Evolutionary conservation across 306 rosid species (phyloP).

Genomic region (Quercus rubra): DNA sequence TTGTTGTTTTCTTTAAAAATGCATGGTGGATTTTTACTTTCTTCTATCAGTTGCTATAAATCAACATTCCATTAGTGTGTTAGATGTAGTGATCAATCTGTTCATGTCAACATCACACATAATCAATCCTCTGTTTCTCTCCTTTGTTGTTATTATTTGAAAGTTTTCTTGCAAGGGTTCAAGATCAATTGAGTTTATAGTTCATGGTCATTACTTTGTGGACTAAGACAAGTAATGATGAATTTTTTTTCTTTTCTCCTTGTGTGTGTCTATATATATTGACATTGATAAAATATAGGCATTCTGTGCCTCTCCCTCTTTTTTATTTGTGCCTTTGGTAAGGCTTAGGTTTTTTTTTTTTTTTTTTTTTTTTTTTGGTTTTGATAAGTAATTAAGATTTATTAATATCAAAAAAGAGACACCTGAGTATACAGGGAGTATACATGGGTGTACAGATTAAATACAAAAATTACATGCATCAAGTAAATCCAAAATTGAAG

Average conservation of each 20-base stretch:
- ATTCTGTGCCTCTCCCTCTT: slow-evolving; percentile 1
- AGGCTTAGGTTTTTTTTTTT: not conserved
- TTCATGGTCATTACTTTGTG: not conserved
- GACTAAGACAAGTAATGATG: too few relatives aligned
- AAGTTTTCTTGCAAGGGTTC: not conserved
- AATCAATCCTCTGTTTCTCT: not conserved
- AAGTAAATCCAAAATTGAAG: too few relatives aligned
- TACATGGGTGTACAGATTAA: too few relatives aligned
- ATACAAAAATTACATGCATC: too few relatives aligned
- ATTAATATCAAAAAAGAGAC: too few relatives aligned
- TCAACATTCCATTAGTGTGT: not conserved
- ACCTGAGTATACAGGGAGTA: too few relatives aligned
- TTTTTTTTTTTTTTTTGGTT: too few relatives aligned
- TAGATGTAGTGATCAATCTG: not conserved
- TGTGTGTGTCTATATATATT: not conserved
- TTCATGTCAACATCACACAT: not conserved
- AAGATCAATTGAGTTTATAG: not conserved
- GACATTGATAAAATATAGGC: not conserved
- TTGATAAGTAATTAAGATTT: too few relatives aligned
- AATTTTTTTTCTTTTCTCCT: not conserved
- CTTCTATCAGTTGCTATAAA: too few relatives aligned
- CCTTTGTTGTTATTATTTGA: not conserved
- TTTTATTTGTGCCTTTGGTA: not conserved
- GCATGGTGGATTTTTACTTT: too few relatives aligned
- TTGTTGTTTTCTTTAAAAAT: too few relatives aligned